Percentiles rank a stretch among this genome's conserved stretches.
These are phyloP conservation scores for Cercospora canescens DNA, from an alignment of 2,329 filamentous ascomycete species.

Conservation along the genomic window DNA sequence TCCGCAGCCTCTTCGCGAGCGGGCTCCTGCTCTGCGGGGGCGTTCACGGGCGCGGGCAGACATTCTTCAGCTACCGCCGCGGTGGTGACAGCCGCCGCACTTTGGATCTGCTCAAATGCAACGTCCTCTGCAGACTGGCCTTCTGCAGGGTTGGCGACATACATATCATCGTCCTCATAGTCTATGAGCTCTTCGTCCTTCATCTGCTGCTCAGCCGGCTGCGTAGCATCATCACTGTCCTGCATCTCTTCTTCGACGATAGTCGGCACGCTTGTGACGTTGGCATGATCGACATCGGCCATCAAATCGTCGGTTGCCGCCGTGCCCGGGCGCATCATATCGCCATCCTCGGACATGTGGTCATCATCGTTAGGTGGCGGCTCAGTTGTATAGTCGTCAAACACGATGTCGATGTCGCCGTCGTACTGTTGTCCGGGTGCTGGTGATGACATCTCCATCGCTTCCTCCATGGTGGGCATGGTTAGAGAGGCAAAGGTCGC, in stretches of 20 bases:
- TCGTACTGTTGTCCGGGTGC: conserved; percentile 44
- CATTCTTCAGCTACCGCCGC: conserved; percentile 2
- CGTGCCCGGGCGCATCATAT: conserved; percentile 41
- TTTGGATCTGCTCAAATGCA: conserved; percentile 3
- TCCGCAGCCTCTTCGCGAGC: conserved; percentile 24
- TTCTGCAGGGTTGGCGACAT: conserved; percentile 5
- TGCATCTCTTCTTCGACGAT: conserved; percentile 33
- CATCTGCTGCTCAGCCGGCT: conserved; percentile 10
- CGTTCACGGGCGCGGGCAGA: conserved; percentile 6
- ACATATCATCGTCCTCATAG: conserved; percentile 37
- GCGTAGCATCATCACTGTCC: conserved; percentile 25
- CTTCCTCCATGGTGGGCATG: conserved; percentile 43
- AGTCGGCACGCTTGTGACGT: conserved; percentile 33
- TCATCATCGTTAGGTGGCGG: conserved; percentile 49
- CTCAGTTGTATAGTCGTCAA: conserved; percentile 47
- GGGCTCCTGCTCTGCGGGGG: conserved; percentile 10
- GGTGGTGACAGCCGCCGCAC: no score
- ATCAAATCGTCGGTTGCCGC: conserved; percentile 35
- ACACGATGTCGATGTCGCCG: conserved; percentile 60
- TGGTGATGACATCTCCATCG: conserved; percentile 59
- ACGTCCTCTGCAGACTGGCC: conserved; percentile 2
- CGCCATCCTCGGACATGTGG: conserved; percentile 57
- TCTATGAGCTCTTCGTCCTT: conserved; percentile 41
- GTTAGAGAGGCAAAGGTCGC: conserved; percentile 30
- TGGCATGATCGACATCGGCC: conserved; percentile 30